These are phyloP conservation scores for Fusarium avenaceum DNA, from an alignment of 2,329 filamentous ascomycete genomes.

Conservation along the genomic window DNA sequence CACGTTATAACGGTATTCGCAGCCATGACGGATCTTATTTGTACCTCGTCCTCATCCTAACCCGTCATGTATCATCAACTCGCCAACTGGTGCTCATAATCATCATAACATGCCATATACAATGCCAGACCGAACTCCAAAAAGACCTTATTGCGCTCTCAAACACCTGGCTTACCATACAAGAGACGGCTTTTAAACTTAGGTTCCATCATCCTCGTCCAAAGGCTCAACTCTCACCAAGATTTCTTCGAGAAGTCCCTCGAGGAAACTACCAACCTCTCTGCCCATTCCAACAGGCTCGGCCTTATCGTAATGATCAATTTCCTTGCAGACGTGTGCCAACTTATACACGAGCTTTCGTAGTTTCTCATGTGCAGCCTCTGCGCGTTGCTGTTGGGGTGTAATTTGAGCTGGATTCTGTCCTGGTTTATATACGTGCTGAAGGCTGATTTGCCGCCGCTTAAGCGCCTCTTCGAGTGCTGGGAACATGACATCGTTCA, in stretches of 20 bases:
- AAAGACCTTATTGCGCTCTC: constrained; percentile 16
- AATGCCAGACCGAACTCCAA: constrained; percentile 40
- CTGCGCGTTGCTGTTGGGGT: constrained; percentile 75
- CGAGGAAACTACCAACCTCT: constrained; percentile 88
- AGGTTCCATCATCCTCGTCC: constrained; percentile 73
- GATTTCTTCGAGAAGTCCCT: constrained; percentile 94
- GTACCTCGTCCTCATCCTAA: constrained; percentile 14
- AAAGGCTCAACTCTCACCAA: constrained; percentile 90
- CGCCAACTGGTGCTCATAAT: constrained; percentile 20
- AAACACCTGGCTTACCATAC: constrained; percentile 4
- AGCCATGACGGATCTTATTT: constrained; percentile 18
- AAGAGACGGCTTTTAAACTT: constrained; percentile 21
- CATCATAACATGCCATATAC: constrained; percentile 35
- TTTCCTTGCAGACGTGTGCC: constrained; percentile 85
- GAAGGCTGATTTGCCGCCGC: constrained; percentile 76
- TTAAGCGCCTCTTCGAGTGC: constrained; percentile 92
- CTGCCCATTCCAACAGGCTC: constrained; percentile 94
- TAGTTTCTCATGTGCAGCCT: constrained; percentile 84
- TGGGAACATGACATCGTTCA: constrained; percentile 92
- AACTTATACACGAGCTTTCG: constrained; percentile 85
- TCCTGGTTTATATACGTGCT: constrained; percentile 62
- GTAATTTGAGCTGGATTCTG: constrained; percentile 61
- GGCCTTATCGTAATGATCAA: constrained; percentile 88
- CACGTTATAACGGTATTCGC: constrained; percentile 12
- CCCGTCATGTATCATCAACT: constrained; percentile 26